These are phyloP conservation scores for Postia placenta DNA, from an alignment of 768 basidiomycete species.

Conservation along the genomic window DNA sequence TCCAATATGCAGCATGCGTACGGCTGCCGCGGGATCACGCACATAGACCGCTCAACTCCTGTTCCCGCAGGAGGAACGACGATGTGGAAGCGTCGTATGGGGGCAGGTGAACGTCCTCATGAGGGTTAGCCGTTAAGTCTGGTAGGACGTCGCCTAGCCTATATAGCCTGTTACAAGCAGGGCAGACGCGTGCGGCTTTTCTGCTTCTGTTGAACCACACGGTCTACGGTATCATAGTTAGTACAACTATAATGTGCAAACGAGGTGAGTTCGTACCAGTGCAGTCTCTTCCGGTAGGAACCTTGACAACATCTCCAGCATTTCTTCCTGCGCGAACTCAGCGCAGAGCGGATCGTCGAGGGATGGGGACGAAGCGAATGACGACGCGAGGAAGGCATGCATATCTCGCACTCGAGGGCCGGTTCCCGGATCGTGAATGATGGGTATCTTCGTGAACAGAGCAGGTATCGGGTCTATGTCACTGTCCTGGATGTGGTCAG, in stretches of 20 bases:
- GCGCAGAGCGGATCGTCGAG: slow-evolving; percentile 63
- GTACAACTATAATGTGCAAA: too few relatives aligned
- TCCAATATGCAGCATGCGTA: too few relatives aligned
- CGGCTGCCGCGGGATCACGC: too few relatives aligned
- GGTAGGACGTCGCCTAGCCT: slow-evolving; percentile 59
- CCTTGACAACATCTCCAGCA: slow-evolving; percentile 64
- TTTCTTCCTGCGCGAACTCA: slow-evolving; percentile 72
- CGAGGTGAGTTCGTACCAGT: slow-evolving; percentile 47
- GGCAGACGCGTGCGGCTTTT: slow-evolving; percentile 62
- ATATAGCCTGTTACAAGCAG: slow-evolving; percentile 71
- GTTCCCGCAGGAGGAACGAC: slow-evolving; percentile 48
- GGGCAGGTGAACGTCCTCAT: slow-evolving; percentile 10
- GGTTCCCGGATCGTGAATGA: slow-evolving; percentile 73
- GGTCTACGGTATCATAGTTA: too few relatives aligned
- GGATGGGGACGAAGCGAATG: slow-evolving; percentile 61
- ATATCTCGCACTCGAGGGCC: slow-evolving; percentile 69
- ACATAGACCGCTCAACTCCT: slow-evolving; percentile 76
- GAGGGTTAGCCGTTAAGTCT: slow-evolving; percentile 27
- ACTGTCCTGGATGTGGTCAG: neutral
- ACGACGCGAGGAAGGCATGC: slow-evolving; percentile 59
- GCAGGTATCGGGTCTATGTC: slow-evolving; percentile 13
- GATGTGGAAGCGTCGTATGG: slow-evolving; percentile 18
- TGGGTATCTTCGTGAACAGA: slow-evolving; percentile 34
- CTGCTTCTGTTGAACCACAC: slow-evolving; percentile 87
- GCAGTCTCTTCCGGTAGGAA: slow-evolving; percentile 70